A percentile compares a stretch with the other conserved stretches of the same genome.
phyloP scores from a whole-genome alignment of 2,329 filamentous ascomycete genomes.

The Rachicladosporium sp. region DNA sequence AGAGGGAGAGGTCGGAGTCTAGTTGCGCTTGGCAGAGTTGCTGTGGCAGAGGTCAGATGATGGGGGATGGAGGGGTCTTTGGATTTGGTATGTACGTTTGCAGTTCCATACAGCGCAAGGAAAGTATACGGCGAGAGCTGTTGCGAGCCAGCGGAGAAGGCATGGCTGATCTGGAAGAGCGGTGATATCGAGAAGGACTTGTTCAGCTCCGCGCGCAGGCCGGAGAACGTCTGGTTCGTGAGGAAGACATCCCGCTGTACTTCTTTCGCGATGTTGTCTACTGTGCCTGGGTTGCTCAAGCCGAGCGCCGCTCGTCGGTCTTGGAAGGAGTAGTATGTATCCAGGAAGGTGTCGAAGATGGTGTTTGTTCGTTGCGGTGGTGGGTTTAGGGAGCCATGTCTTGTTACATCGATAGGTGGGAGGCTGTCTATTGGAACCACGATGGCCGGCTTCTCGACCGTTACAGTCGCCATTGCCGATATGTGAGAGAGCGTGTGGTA shows the following conservation, averaged over 20 bases:
- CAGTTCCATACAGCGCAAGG: slow-evolving; percentile 83
- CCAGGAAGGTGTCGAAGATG: slow-evolving; percentile 27
- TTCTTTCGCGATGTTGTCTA: slow-evolving; percentile 81
- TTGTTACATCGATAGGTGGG: slow-evolving; percentile 10
- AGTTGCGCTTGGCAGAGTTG: slow-evolving; percentile 91
- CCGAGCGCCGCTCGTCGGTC: slow-evolving; percentile 80
- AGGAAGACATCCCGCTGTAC: slow-evolving; percentile 93
- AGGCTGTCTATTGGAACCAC: slow-evolving; percentile 13
- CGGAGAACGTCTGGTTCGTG: slow-evolving; percentile 93
- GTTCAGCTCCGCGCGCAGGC: slow-evolving; percentile 88
- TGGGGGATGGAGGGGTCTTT: slow-evolving; percentile 2
- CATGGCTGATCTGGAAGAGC: slow-evolving; percentile 93
- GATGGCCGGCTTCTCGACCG: slow-evolving; percentile 16
- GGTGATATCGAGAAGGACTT: slow-evolving; percentile 91
- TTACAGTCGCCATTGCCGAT: slow-evolving; percentile 7
- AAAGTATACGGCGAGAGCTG: slow-evolving; percentile 90
- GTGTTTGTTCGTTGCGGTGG: slow-evolving; percentile 16
- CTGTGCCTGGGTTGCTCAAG: slow-evolving; percentile 79
- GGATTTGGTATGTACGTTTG: slow-evolving; percentile 49
- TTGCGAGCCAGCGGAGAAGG: slow-evolving; percentile 84
- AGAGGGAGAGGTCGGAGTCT: slow-evolving; percentile 82
- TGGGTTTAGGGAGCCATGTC: slow-evolving; percentile 8
- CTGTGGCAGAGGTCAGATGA: slow-evolving; percentile 34
- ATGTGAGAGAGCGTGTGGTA: no score
- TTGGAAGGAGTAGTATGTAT: slow-evolving; percentile 70